These are phyloP conservation scores for Vanilla planifolia DNA, from an alignment of 106 monocot species.

Conservation along the genomic window DNA sequence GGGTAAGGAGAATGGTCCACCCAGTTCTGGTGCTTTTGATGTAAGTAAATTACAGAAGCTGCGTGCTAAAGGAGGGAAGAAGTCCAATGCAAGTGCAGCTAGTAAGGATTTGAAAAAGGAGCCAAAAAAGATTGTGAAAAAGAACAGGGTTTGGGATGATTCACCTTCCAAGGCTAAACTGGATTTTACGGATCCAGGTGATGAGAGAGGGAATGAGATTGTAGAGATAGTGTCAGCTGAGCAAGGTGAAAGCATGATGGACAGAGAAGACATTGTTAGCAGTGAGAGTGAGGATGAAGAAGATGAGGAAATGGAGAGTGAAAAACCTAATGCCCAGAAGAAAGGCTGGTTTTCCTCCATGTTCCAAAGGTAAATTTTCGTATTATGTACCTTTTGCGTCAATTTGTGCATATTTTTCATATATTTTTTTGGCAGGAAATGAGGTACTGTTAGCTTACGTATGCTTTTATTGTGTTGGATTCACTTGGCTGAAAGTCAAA, in stretches of 20 bases:
- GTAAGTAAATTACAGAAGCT: slow-evolving; percentile 89
- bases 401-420: too few species aligned
- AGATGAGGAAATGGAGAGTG: slow-evolving; percentile 43
- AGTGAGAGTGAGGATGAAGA: slow-evolving; percentile 86
- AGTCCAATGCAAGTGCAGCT: slow-evolving; percentile 16
- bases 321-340: slow-evolving; percentile 47
- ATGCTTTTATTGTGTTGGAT: too few species aligned
- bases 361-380: slow-evolving; percentile 60
- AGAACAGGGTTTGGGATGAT: slow-evolving; percentile 95
- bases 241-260: slow-evolving; percentile 98
- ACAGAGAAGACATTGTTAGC: slow-evolving; percentile 69
- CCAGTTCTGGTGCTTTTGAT: slow-evolving; percentile 76
- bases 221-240: slow-evolving; percentile 40
- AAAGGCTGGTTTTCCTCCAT: slow-evolving; percentile 95
- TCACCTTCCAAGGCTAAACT: slow-evolving; percentile 43
- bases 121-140: slow-evolving; percentile 66
- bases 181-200: slow-evolving; percentile 76
- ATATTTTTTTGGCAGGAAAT: too few species aligned
- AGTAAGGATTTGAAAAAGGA: slow-evolving; percentile 29
- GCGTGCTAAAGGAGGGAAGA: slow-evolving; percentile 67
- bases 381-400: background rate
- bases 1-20: slow-evolving; percentile 55
- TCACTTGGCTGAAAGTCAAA: too few species aligned
- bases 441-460: too few species aligned
- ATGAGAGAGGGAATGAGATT: slow-evolving; percentile 72